These are phyloP conservation scores for Blastocystis sp. DNA, from an alignment of 352 stramenopile genomes.

Conservation along the genomic window DNA sequence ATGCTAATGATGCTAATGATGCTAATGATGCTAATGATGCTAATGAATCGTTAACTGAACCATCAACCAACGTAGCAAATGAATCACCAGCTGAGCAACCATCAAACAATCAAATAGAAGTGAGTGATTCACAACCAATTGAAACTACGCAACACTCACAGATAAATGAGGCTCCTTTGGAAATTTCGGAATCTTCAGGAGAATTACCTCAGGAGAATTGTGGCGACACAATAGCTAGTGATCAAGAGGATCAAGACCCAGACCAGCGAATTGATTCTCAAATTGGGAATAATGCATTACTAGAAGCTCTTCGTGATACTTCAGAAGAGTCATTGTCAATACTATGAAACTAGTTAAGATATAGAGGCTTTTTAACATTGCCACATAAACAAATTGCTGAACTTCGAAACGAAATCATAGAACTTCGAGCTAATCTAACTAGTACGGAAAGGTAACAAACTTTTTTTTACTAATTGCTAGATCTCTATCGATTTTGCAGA, in stretches of 20 bases:
- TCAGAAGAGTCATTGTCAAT: not conserved
- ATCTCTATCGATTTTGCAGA: constrained; percentile 3
- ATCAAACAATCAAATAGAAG: not conserved
- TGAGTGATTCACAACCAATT: not conserved
- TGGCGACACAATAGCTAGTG: no score
- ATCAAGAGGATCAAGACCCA: not conserved
- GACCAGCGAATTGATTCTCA: not conserved
- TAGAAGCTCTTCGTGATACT: not conserved
- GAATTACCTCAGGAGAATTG: no score
- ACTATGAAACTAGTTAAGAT: not conserved
- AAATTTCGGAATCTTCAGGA: not conserved
- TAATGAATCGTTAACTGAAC: not conserved
- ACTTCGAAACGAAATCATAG: not conserved
- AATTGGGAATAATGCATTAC: not conserved
- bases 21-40: no score
- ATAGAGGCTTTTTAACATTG: not conserved
- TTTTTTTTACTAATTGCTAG: not conserved
- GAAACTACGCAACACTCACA: not conserved
- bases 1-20: not conserved
- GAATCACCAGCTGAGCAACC: no score
- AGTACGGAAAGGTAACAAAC: not conserved
- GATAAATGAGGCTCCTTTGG: not conserved
- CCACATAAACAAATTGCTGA: not conserved
- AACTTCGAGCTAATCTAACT: not conserved
- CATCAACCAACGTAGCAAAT: not conserved